Evolutionary conservation across 2,329 filamentous ascomycete species (phyloP).

Genomic region (Trichoderma hamatum): DNA sequence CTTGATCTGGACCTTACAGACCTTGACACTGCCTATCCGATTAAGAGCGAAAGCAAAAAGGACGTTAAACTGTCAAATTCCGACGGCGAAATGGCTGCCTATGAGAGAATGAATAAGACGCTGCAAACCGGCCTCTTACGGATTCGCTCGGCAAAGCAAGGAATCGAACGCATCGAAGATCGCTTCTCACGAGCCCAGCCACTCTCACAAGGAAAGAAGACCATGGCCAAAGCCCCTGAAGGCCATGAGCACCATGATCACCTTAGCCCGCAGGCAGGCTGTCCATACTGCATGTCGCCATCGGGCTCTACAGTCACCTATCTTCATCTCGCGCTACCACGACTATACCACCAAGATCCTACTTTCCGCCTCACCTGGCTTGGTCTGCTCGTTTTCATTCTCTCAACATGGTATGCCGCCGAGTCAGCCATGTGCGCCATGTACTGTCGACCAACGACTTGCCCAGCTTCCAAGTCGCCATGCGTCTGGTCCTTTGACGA

Average conservation of each 20-base stretch:
- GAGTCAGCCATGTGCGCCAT: constrained; percentile 57
- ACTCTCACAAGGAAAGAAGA: constrained; percentile 24
- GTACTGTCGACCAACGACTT: constrained; percentile 59
- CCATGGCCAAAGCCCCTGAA: constrained; percentile 5
- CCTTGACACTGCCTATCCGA: constrained; percentile 3
- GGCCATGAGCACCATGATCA: constrained; percentile 29
- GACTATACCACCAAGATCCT: constrained; percentile 49
- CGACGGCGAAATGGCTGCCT: constrained; percentile 48
- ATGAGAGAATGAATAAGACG: constrained; percentile 55
- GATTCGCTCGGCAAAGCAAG: constrained; percentile 58
- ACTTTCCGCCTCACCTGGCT: constrained; percentile 53
- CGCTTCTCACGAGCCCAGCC: constrained; percentile 49
- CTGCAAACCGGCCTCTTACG: constrained; percentile 55
- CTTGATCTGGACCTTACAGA: constrained; percentile 31
- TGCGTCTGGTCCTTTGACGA: constrained; percentile 62
- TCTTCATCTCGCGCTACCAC: constrained; percentile 50
- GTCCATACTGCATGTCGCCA: constrained; percentile 30
- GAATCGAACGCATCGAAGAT: constrained; percentile 61
- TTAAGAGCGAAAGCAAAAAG: constrained; percentile 29
- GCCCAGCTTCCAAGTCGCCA: constrained; percentile 43
- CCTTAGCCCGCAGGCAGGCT: constrained; percentile 9
- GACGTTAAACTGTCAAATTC: constrained; percentile 35
- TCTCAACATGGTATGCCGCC: constrained; percentile 56
- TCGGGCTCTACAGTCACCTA: constrained; percentile 38
- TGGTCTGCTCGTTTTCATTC: constrained; percentile 49